Base-by-base conservation (phyloP, 1,284 basidiomycete genomes). In the Peniophora sp. region DNA sequence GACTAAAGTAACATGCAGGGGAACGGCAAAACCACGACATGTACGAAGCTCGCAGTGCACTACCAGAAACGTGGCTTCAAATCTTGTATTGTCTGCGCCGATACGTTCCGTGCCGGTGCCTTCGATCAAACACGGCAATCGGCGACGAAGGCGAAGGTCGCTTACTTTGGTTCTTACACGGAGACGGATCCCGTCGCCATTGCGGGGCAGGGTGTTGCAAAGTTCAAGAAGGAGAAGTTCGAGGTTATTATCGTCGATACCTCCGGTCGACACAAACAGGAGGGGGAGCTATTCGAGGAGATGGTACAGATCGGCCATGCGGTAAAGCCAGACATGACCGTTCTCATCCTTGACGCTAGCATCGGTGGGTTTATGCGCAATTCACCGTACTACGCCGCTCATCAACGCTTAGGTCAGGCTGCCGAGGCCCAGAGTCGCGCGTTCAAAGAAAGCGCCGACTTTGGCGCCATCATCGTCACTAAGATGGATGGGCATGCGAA, bases 401-500 rank as follows among this genome's bases (percentile, higher is more conserved):
- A 61, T 47, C 49, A 47, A 49, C 15, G 47, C 60, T 61, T 66
- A 86, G 94, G 96, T 65, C 96, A 99, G 75, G 96, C 97, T 5
- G 96, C 96, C 20, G 97, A 99, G 66, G 88, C 89, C 3, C 97
- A 99, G 64, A 89, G 87, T 65, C 81, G 83, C 37, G 97, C 97
- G 1, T 99, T 99, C 79, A 99, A 99, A 70, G 94, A 98, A 55
- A 94, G 90, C 56, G 91, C 95, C 14, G 85, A 97, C 63, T 99
- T 98, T 67, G 97, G 96, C 58, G 95, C 96, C 1, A 99, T 99
- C 60, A 97, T 99, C 57, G 96, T 99, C 17, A 99, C 97, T 20
- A 99, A 99, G 72, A 93, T 99, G 81, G 97, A 99, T 62, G 97
- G 97, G 5, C 97, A 99, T 65, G 97, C 97, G 1, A 99, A 98